A percentile compares a stretch with the other conserved stretches of the same genome.
Conservation (phyloP, 306 rosid species). For the Cercis canadensis region DNA sequence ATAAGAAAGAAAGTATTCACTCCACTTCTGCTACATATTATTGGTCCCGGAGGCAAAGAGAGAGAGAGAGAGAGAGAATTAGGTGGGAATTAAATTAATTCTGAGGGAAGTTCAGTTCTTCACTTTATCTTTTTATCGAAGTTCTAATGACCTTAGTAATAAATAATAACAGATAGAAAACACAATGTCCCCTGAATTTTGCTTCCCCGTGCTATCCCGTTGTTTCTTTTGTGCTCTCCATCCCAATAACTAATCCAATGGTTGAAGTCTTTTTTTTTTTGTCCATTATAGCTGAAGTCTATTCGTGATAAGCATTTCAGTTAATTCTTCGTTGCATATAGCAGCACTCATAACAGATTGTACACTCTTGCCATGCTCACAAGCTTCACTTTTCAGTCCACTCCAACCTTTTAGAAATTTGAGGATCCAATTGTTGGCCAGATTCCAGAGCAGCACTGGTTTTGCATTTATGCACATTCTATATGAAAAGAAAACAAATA, state of each 20-base stretch:
- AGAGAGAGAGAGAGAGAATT: neutral
- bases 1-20: constrained; percentile 19
- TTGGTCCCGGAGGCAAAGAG: neutral
- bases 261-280: too few relatives aligned
- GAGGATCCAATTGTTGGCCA: neutral
- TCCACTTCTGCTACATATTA: neutral
- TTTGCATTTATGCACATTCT: neutral
- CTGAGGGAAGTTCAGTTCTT: constrained; percentile 4
- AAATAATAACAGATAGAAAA: neutral
- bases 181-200: too few relatives aligned
- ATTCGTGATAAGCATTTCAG: too few relatives aligned
- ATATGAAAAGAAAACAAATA: neutral
- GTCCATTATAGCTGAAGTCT: too few relatives aligned
- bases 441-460: neutral
- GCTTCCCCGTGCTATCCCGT: too few relatives aligned
- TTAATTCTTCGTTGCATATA: too few relatives aligned
- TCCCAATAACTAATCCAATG: too few relatives aligned
- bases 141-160: neutral
- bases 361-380: neutral
- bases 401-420: neutral
- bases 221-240: too few relatives aligned
- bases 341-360: too few relatives aligned
- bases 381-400: constrained; percentile 26
- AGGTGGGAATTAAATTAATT: neutral
- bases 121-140: neutral